A percentile compares a stretch with the other conserved stretches of the same genome.
These are phyloP conservation scores for Carex myosuroides DNA, from an alignment of 176 grass and related monocot species.

Conservation along the genomic window DNA sequence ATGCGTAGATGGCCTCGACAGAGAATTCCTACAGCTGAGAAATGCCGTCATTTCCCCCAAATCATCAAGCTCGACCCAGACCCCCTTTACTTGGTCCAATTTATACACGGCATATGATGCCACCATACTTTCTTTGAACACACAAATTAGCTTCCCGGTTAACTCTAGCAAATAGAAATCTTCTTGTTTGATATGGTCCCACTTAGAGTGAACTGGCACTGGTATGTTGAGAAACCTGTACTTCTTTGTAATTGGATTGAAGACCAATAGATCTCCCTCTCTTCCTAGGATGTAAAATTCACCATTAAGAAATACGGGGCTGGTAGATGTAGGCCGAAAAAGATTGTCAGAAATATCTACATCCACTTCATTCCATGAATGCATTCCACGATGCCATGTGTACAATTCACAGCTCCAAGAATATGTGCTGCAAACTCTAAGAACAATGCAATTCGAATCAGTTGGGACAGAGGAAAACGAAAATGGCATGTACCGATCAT, in stretches of 20 bases:
- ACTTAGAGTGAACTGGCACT: not conserved
- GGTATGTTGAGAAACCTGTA: not conserved
- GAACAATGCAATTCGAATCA: not conserved
- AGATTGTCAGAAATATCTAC: not conserved
- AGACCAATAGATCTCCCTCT: conserved; percentile 14
- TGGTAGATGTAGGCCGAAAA: not conserved
- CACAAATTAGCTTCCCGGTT: not conserved
- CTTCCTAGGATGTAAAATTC: conserved; percentile 22
- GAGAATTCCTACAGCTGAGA: not conserved
- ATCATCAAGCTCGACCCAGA: not conserved
- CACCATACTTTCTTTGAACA: not conserved
- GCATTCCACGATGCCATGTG: not conserved
- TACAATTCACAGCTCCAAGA: not conserved
- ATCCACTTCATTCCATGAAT: not conserved
- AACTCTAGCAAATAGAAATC: conserved; percentile 16
- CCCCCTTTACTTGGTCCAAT: not conserved
- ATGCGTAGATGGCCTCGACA: not conserved
- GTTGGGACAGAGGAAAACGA: conserved; percentile 5
- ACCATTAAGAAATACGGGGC: not conserved
- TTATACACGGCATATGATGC: not conserved
- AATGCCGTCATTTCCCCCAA: not conserved
- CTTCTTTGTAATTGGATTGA: not conserved
- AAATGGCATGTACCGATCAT: not conserved
- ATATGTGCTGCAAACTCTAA: not conserved
- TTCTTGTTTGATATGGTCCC: not conserved